Base-by-base conservation (phyloP, 805 yeast species). In the Lachancea meyersii region DNA sequence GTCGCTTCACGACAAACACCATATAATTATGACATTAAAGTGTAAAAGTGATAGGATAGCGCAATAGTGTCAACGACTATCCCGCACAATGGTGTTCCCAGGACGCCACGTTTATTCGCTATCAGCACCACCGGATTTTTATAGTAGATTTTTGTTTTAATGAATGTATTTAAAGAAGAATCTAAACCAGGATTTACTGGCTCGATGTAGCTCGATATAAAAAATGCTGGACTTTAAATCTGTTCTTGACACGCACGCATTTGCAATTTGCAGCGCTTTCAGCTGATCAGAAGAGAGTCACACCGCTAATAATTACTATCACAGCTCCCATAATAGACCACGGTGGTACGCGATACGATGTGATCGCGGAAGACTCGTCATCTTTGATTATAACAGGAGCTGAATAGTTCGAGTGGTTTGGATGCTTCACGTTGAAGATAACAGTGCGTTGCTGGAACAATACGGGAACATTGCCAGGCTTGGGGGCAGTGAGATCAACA, bases 291-390 rank as follows among this genome's bases (percentile, higher is more conserved):
- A 41, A 41, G 3, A 41, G 36, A 10, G 20, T 19, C 18, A 31
- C 40, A 4, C 44, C 33, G 21, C 44, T 41, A 13, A 41, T 24
- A 14, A 36, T 33, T 9, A 41, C 26, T 2, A 41, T 20, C 18
- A 35, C 44, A 17, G 44, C 44, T 3, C 44, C 44, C 40, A 41
- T 35, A 13, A 35, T 30, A 9, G 44, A 41, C 44, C 44, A 41
- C 7, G 44, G 30, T 3, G 39, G 35, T 4, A 35, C 8, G 22
- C 40, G 28, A 13, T 22, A 13, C 17, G 38, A 28, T 8, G 28
- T 19, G 4, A 30, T 27, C 9, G 39, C 44, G 3, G 40, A 20
- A 2, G 44, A 41, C 22, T 35, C 40, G 18, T 41, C 40, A 8
- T 22, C 35, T n/a, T 30, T 41, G 36, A 31, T 31, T 19, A 30